A percentile compares a stretch with the other conserved stretches of the same genome.
Conservation (phyloP, 306 rosid species). For the Corylus americana region DNA sequence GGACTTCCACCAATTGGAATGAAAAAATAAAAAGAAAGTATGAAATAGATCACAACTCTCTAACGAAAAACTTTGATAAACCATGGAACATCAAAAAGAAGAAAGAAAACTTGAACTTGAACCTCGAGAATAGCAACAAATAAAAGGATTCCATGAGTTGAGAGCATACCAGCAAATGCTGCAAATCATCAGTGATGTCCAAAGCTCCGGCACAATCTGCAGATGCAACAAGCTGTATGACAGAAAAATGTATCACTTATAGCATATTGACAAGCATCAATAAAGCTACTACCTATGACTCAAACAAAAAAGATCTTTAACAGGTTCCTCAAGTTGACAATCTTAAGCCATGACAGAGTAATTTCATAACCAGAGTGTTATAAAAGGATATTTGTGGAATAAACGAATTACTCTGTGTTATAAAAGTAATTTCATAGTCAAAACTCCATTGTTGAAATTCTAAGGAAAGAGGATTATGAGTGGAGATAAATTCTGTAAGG, state of each 20-base stretch:
- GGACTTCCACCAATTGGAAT: neutral
- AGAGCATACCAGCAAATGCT: constrained; percentile 71
- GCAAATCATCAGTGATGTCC: constrained; percentile 93
- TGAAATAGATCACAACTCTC: neutral
- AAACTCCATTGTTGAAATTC: neutral
- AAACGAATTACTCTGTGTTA: neutral
- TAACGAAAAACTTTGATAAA: neutral
- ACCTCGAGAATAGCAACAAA: neutral
- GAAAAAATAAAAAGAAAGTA: neutral
- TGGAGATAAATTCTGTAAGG: neutral
- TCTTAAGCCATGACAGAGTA: neutral
- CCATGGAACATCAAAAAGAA: neutral
- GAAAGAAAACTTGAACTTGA: neutral
- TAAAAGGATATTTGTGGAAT: neutral
- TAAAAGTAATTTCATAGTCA: neutral
- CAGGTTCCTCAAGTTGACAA: neutral
- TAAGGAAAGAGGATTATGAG: neutral
- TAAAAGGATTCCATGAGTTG: neutral
- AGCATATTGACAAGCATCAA: constrained; percentile 26
- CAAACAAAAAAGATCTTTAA: neutral
- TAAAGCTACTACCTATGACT: neutral
- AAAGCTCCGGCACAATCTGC: constrained; percentile 98
- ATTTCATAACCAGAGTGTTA: neutral
- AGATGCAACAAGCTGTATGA: constrained; percentile 94
- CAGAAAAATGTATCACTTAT: constrained; percentile 56